Percentiles rank a stretch among this genome's conserved stretches.
These are phyloP conservation scores for Vigna unguiculata DNA, from an alignment of 306 rosid genomes.

Conservation along the genomic window DNA sequence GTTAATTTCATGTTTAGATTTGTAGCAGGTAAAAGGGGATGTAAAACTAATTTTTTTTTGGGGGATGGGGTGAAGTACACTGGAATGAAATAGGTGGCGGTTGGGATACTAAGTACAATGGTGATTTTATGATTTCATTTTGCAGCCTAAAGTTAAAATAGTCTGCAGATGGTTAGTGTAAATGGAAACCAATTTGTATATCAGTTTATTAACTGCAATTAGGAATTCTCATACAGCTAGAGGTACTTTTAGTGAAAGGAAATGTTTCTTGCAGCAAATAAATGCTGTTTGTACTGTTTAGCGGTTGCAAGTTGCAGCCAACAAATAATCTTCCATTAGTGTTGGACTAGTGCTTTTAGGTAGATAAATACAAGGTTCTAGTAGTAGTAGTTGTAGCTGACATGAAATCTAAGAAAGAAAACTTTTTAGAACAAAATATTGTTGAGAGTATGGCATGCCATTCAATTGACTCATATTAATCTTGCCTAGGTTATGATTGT, in stretches of 20 bases:
- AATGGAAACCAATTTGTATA: neutral
- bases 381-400: constrained; percentile 32
- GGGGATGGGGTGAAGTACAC: neutral
- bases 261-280: neutral
- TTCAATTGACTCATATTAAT: neutral
- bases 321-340: neutral
- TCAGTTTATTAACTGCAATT: neutral
- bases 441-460: constrained; percentile 18
- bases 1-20: neutral
- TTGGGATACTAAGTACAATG: constrained; percentile 24
- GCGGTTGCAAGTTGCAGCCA: neutral
- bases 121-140: constrained; percentile 1
- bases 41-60: neutral
- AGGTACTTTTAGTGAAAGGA: neutral
- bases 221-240: neutral
- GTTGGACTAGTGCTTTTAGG: constrained; percentile 28
- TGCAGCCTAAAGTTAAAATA: neutral
- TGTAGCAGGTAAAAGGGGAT: neutral
- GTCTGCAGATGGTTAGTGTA: neutral
- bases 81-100: constrained; percentile 9
- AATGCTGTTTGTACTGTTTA: neutral
- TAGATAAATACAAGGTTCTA: constrained; percentile 16
- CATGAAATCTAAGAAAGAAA: constrained; percentile 8
- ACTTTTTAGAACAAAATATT: neutral
- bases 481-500: constrained; percentile 3